Conservation (phyloP, 805 yeast genomes). For the Priceomyces carsonii region DNA sequence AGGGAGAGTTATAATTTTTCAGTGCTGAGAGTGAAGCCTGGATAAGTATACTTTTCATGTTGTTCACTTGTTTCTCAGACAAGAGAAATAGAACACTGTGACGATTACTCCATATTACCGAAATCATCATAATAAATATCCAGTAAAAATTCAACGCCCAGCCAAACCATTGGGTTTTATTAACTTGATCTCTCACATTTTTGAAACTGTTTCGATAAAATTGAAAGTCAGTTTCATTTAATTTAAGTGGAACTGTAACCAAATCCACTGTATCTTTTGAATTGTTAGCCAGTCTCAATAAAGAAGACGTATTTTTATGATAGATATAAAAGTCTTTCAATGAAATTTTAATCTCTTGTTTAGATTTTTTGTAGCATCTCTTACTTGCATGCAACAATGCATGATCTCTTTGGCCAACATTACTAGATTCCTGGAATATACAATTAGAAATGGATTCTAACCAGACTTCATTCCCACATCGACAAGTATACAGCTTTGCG, state of each 20-base stretch:
- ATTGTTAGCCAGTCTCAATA: constrained; percentile 25
- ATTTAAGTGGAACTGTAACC: constrained; percentile 32
- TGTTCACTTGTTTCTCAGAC: no score
- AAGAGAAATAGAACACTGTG: neutral
- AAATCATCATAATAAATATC: constrained; percentile 1
- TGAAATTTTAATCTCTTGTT: constrained; percentile 33
- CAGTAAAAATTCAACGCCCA: constrained; percentile 6
- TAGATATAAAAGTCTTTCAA: constrained; percentile 23
- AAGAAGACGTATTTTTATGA: constrained; percentile 30
- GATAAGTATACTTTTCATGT: neutral
- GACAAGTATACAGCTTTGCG: constrained; percentile 35
- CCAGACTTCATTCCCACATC: constrained; percentile 45
- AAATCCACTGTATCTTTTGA: constrained; percentile 5
- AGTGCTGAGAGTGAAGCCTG: neutral
- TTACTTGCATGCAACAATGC: constrained; percentile 38
- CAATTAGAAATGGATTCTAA: constrained; percentile 45
- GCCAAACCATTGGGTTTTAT: constrained; percentile 8
- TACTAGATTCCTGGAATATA: constrained; percentile 31
- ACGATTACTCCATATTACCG: neutral
- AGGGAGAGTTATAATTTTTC: constrained; percentile 1
- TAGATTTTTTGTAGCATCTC: constrained; percentile 28
- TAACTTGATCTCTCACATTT: constrained; percentile 2
- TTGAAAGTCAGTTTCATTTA: constrained; percentile 22
- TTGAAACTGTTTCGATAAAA: constrained; percentile 3
- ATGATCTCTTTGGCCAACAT: constrained; percentile 29